Evolutionary conservation across 2,329 filamentous ascomycete genomes (phyloP), one percentile per base, ranked within the genome.

Genomic region (Pseudogymnoascus sp.): DNA sequence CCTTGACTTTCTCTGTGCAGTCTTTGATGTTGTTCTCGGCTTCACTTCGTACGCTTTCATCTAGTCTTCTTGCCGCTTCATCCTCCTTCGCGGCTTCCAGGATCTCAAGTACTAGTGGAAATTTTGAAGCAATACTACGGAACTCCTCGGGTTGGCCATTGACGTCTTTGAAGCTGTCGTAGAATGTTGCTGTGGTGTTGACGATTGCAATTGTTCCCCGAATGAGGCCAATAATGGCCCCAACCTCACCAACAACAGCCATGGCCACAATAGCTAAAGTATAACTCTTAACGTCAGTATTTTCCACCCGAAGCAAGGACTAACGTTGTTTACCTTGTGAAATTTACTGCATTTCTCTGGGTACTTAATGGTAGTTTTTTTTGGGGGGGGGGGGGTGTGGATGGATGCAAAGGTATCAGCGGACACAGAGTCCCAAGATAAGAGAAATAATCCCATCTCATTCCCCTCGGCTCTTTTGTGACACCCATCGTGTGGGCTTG

Each of bases 171-270:
- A 64, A 65, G 16, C 71, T 67, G 11, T 68, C 66, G 64, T 70
- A 70, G 37, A 73, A 42, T 47, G 69, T 64, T 53, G 71, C 66
- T 1, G 68, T 65, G 10, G 63, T 67, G 35, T 72, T 70, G 62
- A 72, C 63, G 56, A 73, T 70, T 1, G 68, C 19, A 59, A 73
- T 71, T 24, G 72, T 68, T 11, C 68, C 68, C 3, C 69, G 69
- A 19, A 73, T 69, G 2, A 73, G 61, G 2, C 69, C 69, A 6
- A 73, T 16, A 19, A 72, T 65, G 64, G 64, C 21, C 63, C 67
- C 62, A 68, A 64, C 29, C 68, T 67, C 67, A 21, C 38, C 38
- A 13, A 42, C 38, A 2, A 6, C 14, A 3, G 42, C n/a, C 42
- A 50, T 50, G 21, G 6, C 14, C 1, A 26, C 1, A 24, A 24